These are phyloP conservation scores for Leishmania guyanensis DNA, from an alignment of 208 protist species.

Conservation along the genomic window DNA sequence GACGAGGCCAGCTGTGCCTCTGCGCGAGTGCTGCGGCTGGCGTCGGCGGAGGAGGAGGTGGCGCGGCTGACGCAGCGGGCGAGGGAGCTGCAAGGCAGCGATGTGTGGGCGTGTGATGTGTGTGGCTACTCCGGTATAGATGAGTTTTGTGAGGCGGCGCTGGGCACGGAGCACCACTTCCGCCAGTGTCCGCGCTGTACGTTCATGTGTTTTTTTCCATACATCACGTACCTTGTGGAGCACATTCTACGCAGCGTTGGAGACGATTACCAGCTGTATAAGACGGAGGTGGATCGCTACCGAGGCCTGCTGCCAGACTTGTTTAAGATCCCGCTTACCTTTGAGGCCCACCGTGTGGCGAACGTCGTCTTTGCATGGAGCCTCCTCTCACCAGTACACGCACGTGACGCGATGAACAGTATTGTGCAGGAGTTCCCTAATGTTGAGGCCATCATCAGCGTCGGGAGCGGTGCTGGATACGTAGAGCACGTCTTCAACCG, in stretches of 20 bases:
- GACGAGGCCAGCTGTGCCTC: conserved; percentile 19
- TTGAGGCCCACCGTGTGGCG: conserved; percentile 83
- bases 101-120: conserved; percentile 74
- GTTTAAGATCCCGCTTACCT: conserved; percentile 82
- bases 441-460: conserved; percentile 65
- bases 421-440: conserved; percentile 53
- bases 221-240: conserved; percentile 83
- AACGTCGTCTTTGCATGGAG: conserved; percentile 86
- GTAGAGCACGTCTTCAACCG: conserved; percentile 91
- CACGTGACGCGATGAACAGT: conserved; percentile 69
- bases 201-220: conserved; percentile 83
- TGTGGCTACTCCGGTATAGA: conserved; percentile 74
- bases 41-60: conserved; percentile 54
- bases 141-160: conserved; percentile 47
- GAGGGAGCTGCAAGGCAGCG: conserved; percentile 35
- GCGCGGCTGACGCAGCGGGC: conserved; percentile 52
- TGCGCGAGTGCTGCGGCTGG: conserved; percentile 34
- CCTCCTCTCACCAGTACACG: conserved; percentile 71
- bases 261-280: conserved; percentile 90
- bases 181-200: conserved; percentile 76
- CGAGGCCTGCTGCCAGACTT: conserved; percentile 66
- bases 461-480: conserved; percentile 85
- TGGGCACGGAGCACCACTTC: conserved; percentile 77
- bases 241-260: conserved; percentile 51
- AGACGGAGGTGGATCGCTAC: conserved; percentile 74